A percentile compares a stretch with the other conserved stretches of the same genome.
Evolutionary conservation across 176 grass and related monocot species (phyloP).

Genomic region (Zea luxurians): DNA sequence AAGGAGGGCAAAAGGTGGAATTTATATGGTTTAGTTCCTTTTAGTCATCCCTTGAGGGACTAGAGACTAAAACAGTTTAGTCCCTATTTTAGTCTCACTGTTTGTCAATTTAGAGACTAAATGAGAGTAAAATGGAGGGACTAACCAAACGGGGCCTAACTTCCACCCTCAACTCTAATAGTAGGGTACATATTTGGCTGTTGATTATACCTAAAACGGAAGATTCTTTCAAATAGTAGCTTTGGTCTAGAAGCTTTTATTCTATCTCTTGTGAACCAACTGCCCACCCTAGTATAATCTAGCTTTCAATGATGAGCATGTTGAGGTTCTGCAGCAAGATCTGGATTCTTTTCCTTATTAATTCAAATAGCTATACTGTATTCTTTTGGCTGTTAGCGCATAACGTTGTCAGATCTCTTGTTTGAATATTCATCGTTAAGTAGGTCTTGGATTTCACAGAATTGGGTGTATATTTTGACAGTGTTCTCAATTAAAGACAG

Average conservation of each 20-base stretch:
- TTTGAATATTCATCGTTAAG: conserved; percentile 43
- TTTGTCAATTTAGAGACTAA: too few species aligned
- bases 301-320: conserved; percentile 60
- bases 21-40: too few species aligned
- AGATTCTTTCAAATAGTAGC: conserved; percentile 33
- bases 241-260: conserved; percentile 36
- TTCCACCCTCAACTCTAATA: conserved; percentile 4
- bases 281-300: conserved; percentile 48
- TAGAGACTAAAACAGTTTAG: too few species aligned
- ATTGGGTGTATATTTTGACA: conserved; percentile 34
- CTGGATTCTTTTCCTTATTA: conserved; percentile 56
- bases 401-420: conserved; percentile 42
- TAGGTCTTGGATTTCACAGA: conserved; percentile 47
- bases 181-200: background rate
- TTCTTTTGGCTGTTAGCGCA: conserved; percentile 41
- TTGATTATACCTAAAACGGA: conserved; percentile 18
- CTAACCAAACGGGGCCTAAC: too few species aligned
- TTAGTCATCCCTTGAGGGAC: too few species aligned
- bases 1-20: too few species aligned
- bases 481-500: conserved; percentile 39
- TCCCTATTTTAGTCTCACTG: too few species aligned
- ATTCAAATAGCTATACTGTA: conserved; percentile 36
- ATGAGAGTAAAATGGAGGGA: too few species aligned
- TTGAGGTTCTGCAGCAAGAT: conserved; percentile 51
- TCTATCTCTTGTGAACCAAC: conserved; percentile 36